Base-by-base conservation (phyloP, 305 asterid genomes). In the Fraxinus greggii region DNA sequence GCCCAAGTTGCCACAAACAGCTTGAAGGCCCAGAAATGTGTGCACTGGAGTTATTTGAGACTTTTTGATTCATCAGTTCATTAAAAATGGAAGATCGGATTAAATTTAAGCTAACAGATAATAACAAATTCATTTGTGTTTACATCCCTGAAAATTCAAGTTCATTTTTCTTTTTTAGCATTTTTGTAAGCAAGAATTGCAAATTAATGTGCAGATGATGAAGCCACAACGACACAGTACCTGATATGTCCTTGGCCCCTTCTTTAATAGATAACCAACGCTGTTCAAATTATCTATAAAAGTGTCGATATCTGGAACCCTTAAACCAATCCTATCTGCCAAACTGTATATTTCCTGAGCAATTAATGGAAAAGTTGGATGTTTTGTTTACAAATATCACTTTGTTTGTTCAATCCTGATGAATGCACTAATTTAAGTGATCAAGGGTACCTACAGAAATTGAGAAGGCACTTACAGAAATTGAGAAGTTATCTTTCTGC, bases 161-260 rank as follows among this genome's bases (percentile, higher is more conserved):
- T 70, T 36, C 23, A 72, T 75, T 51, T 69, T 28, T 7, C 1
- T 0, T 59, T n/a, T 48, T 35, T 72, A 10, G 45, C n/a, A 26
- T 54, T 23, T 23, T 31, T 32, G 40, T 70, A 31, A 70, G 17
- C 13, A 70, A 31, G 75, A 29, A 75, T 45, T 48, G 81, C 51
- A 4, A 38, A 48, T 1, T 48, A 70, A 70, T 70, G 75, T 70
- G 40, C 42, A 13, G 79, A 15, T 35, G 45, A 63, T 75, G 51
- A 72, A 84, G 72, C 76, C 72, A 54, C 29, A 29, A 26, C 17
- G 32, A 32, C 26, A 17, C 15, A 24, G 74, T 89, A 92, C 99
- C 99, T 95, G 99, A 84, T 93, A 95, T 70, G 93, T 93, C 89
- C 90, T 95, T 56, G 97, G 93, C 72, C 98, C 99, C 86, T 94